These are phyloP conservation scores for Chondrus crispus DNA, from an alignment of 23 red algal genomes.

Conservation along the genomic window DNA sequence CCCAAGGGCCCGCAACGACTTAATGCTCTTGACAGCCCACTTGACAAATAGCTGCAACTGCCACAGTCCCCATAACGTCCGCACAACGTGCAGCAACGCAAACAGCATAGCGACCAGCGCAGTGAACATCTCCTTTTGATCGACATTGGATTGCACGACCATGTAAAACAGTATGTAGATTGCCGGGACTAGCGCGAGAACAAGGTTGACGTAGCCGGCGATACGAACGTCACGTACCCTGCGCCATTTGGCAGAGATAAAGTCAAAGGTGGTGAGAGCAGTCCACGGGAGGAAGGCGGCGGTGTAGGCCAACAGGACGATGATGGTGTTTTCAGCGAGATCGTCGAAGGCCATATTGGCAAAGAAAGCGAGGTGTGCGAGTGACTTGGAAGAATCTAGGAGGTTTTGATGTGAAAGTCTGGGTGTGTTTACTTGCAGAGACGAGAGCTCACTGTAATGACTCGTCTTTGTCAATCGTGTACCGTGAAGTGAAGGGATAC, in stretches of 20 bases:
- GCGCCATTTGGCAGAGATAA: not conserved
- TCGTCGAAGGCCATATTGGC: not conserved
- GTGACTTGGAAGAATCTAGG: too few relatives aligned
- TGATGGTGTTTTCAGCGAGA: constrained; percentile 10
- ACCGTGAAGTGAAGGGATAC: too few relatives aligned
- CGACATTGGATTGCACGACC: not conserved
- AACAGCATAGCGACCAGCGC: constrained; percentile 43
- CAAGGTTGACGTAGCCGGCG: not conserved
- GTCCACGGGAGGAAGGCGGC: not conserved
- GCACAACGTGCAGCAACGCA: constrained; percentile 14
- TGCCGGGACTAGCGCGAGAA: not conserved
- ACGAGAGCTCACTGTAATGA: too few relatives aligned
- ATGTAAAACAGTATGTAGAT: not conserved
- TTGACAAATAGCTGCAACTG: not conserved
- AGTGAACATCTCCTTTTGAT: not conserved
- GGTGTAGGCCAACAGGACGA: not conserved
- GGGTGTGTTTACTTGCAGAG: too few relatives aligned
- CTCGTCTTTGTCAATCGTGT: too few relatives aligned
- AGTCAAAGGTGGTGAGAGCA: not conserved
- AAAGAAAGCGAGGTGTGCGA: too few relatives aligned
- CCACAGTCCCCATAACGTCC: constrained; percentile 31
- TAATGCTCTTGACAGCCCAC: not conserved
- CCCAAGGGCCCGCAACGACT: constrained; percentile 9
- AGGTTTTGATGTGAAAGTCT: too few relatives aligned
- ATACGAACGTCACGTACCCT: not conserved